Evolutionary conservation across 2,329 filamentous ascomycete genomes (phyloP).

Genomic region (Trematosphaeria pertusa): DNA sequence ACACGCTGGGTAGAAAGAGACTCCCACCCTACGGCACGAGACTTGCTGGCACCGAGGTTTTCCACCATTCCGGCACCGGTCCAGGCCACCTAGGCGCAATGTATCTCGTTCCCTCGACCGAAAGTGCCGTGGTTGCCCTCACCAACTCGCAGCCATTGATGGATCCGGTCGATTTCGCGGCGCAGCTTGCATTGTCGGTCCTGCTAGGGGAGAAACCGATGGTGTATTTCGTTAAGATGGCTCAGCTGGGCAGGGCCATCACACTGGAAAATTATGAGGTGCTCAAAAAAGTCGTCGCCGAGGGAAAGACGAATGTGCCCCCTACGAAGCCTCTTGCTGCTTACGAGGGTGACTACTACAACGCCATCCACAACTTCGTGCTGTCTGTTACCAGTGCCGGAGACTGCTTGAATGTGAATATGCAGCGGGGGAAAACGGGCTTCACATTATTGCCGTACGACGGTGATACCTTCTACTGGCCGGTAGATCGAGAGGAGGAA

Average conservation of each 20-base stretch:
- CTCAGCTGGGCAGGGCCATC: slow-evolving; percentile 4
- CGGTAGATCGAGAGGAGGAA: slow-evolving; percentile 8
- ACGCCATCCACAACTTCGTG: slow-evolving; percentile 15
- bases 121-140: slow-evolving; percentile 13
- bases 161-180: slow-evolving; percentile 14
- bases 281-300: background rate
- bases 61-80: slow-evolving; percentile 7
- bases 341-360: slow-evolving; percentile 13
- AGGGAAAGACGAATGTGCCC: slow-evolving; percentile 7
- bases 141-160: slow-evolving; percentile 13
- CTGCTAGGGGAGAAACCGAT: slow-evolving; percentile 6
- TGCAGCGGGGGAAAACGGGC: slow-evolving; percentile 7
- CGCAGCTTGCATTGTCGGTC: slow-evolving; percentile 8
- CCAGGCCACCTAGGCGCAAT: slow-evolving; percentile 7
- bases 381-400: slow-evolving; percentile 3
- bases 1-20: slow-evolving; percentile 6
- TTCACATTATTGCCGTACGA: slow-evolving; percentile 10
- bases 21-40: slow-evolving; percentile 5
- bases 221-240: slow-evolving; percentile 7
- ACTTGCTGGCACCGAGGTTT: slow-evolving; percentile 6
- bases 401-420: slow-evolving; percentile 4
- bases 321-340: slow-evolving; percentile 9
- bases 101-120: slow-evolving; percentile 7
- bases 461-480: slow-evolving; percentile 14
- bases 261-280: slow-evolving; percentile 5